Evolutionary conservation across 1,284 basidiomycete genomes (phyloP).

Genomic region (Microbotryum saponariae): DNA sequence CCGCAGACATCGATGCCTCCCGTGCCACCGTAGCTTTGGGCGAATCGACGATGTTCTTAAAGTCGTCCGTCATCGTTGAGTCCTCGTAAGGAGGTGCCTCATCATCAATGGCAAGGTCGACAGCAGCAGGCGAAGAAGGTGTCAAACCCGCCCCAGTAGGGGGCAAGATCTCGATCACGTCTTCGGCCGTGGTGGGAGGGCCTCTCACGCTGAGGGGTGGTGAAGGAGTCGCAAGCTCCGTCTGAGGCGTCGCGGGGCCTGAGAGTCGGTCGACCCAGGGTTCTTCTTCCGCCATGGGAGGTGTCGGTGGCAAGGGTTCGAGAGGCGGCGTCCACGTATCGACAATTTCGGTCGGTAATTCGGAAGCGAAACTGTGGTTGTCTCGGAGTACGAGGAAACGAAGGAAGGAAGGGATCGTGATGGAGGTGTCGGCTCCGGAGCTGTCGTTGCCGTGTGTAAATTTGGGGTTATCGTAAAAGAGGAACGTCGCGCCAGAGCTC

Average conservation of each 20-base stretch:
- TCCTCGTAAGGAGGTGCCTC: too few species aligned
- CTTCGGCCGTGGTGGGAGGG: not conserved
- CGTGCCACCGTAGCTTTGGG: not conserved
- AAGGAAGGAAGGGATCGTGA: not conserved
- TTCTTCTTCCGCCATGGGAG: too few species aligned
- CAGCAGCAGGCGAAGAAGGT: not conserved
- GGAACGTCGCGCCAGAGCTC: conserved; percentile 16
- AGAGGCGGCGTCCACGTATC: conserved; percentile 11
- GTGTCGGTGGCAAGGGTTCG: not conserved
- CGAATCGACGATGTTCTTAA: too few species aligned
- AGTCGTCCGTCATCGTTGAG: too few species aligned
- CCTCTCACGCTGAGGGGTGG: too few species aligned
- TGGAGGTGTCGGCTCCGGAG: not conserved
- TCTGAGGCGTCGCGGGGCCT: too few species aligned
- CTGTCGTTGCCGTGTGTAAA: not conserved
- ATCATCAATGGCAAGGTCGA: conserved; percentile 1
- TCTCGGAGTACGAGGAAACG: conserved; percentile 4
- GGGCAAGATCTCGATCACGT: not conserved
- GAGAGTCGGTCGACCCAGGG: too few species aligned
- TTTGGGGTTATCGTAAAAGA: conserved; percentile 18
- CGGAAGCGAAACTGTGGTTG: conserved; percentile 19
- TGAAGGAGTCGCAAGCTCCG: too few species aligned
- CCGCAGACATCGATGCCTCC: conserved; percentile 6
- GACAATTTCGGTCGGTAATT: conserved; percentile 6
- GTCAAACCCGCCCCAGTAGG: not conserved